A percentile compares a stretch with the other conserved stretches of the same genome.
Conservation (phyloP, 805 yeast species). For the Cyberlindnera xylosilytica region DNA sequence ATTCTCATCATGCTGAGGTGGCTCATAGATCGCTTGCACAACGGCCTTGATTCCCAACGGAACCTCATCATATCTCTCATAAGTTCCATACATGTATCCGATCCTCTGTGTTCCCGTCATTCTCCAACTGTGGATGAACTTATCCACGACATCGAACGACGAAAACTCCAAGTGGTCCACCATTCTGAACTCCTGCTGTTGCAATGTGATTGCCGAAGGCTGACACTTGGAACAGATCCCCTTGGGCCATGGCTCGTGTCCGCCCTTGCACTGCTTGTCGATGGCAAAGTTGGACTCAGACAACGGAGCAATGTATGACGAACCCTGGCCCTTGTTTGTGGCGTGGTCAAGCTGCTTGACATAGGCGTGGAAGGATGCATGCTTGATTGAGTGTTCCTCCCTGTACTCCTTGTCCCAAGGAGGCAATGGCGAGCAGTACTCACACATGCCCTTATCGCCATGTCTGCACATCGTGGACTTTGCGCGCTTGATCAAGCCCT, state of each 20-base stretch:
- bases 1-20: conserved; percentile 79
- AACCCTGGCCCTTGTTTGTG: conserved; percentile 51
- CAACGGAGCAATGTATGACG: conserved; percentile 79
- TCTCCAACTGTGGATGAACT: conserved; percentile 92
- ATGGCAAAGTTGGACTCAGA: conserved; percentile 69
- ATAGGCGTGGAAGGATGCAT: conserved; percentile 81
- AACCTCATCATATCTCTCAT: conserved; percentile 71
- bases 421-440: conserved; percentile 91
- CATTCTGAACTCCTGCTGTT: conserved; percentile 88
- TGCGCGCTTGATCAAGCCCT: conserved; percentile 70
- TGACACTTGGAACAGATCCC: conserved; percentile 97
- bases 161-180: conserved; percentile 96
- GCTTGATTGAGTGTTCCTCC: conserved; percentile 76
- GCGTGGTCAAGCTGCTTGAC: conserved; percentile 66
- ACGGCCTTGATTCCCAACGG: conserved; percentile 94
- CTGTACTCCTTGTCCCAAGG: conserved; percentile 88
- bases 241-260: conserved; percentile 91
- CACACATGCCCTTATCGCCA: conserved; percentile 95
- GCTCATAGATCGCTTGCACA: conserved; percentile 91
- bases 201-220: conserved; percentile 91
- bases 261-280: conserved; percentile 61
- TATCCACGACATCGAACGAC: conserved; percentile 66
- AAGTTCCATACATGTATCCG: conserved; percentile 82
- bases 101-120: conserved; percentile 80
- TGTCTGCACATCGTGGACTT: conserved; percentile 73